Evolutionary conservation across 306 rosid genomes (phyloP), one percentile per base, ranked within the genome.

Genomic region (Gleditsia sinensis): DNA sequence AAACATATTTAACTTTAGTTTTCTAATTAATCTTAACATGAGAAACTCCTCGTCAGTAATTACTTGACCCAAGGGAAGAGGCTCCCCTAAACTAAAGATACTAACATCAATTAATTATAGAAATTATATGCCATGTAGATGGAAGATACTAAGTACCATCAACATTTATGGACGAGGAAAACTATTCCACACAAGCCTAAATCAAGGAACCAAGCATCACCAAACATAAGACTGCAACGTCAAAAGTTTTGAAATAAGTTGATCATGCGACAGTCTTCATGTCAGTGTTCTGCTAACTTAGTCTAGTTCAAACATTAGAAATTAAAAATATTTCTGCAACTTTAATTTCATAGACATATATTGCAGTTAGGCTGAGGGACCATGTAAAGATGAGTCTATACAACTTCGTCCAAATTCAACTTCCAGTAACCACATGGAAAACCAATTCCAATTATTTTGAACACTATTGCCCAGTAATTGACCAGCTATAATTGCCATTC

Each of bases 401-500:
- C 69, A 67, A 59, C 37, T 12, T 32, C 11, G 25, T 24, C n/a
- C 36, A 42, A 43, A 55, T 33, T 63, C 36, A 64, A 17, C 61
- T 11, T 77, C 63, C 14, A 69, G 36, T 14, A 72, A 42, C 27
- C 23, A 1, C 0, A 37, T 13, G 21, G 64, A 72, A 68, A 13
- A 7, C 2, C 5, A 56, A 17, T 43, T 54, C 60, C 43, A 27
- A 64, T 78, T 50, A 45, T 55, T 45, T 55, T 23, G 13, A 60
- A 63, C 36, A 17, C 14, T 37, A 48, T 17, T 59, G 34, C 6
- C n/a, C 20, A 21, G 49, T 17, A 21, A 24, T 46, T 56, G 33
- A 23, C 13, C 57, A 77, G 43, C 27, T 40, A 16, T 59, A 62
- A 36, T 71, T 27, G 37, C 23, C 73, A 42, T 53, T 20, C 48